Conservation (phyloP, 768 basidiomycete species). For the Mycena vitilis region DNA sequence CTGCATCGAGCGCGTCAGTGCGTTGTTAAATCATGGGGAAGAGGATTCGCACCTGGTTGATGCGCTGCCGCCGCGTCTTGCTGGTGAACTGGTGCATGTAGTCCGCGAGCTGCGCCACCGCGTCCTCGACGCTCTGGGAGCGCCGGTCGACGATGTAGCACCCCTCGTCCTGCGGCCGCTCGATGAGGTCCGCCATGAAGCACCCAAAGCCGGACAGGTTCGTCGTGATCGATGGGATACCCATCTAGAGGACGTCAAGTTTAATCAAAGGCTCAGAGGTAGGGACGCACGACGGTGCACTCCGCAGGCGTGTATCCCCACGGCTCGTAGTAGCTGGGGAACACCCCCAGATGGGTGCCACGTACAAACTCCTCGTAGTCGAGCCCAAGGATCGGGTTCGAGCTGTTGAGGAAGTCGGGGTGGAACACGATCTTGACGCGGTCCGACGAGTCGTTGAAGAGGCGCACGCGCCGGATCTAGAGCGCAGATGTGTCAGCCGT, state of each 20-base stretch:
- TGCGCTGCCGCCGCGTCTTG: conserved; percentile 94
- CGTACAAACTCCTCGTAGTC: conserved; percentile 99
- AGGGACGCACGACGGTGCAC: conserved; percentile 89
- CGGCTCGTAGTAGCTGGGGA: conserved; percentile 97
- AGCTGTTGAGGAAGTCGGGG: conserved; percentile 97
- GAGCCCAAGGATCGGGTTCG: conserved; percentile 96
- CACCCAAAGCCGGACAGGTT: conserved; percentile 98
- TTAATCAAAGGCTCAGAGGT: conserved; percentile 18
- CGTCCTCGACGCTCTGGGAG: conserved; percentile 89
- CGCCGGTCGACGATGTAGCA: conserved; percentile 97
- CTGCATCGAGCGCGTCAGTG: conserved; percentile 45
- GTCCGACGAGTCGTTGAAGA: conserved; percentile 91
- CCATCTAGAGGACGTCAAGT: conserved; percentile 72
- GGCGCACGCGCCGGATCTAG: conserved; percentile 84
- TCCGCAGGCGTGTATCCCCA: conserved; percentile 98
- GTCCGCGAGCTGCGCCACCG: conserved; percentile 84
- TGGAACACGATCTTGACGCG: conserved; percentile 98
- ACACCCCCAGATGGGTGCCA: conserved; percentile 97
- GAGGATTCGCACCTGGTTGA: conserved; percentile 68
- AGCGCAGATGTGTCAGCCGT: neutral
- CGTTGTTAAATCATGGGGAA: no score
- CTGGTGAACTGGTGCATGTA: conserved; percentile 79
- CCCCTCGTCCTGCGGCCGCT: conserved; percentile 93
- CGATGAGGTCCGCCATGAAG: conserved; percentile 98
- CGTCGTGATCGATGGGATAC: conserved; percentile 96